Evolutionary conservation across 345 rosid genomes (phyloP), one percentile per base, ranked within the genome.

Genomic region (Adansonia digitata): DNA sequence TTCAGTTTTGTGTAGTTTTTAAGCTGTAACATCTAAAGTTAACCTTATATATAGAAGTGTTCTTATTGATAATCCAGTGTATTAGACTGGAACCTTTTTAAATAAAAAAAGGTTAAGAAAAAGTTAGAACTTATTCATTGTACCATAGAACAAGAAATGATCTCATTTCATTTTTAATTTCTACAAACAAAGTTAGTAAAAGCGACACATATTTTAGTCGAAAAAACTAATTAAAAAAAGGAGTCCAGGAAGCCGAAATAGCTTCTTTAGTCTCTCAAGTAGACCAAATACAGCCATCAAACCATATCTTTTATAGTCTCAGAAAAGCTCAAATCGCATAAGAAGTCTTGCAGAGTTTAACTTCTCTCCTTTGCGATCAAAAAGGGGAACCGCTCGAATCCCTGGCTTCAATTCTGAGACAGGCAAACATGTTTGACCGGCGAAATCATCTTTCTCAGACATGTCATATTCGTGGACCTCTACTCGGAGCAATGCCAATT

Each of bases 381-480:
- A 74, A 13, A 94, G 88, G 6, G 95, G 90, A 70, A 94, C 83
- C 12, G 95, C 86, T 14, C 97, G 90, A 71, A 94, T 82, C 74
- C 98, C 97, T 24, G 71, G 75, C 53, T 83, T 80, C 61, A 92
- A 31, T 76, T 94, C 97, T 0, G 88, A 79, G 42, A 92, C 87
- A 9, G 97, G 97, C 74, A 94, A 75, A 74, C 94, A 91, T 65
- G 97, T 87, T 79, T 94, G 97, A 46, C 98, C 98, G 3, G 85
- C 94, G 60, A 94, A 94, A 66, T 91, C 95, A 43, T 91, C 91
- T 79, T 87, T 88, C 62, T 92, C 95, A n/a, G 90, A 87, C 69
- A 77, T 67, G 74, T 92, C 94, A 9, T 90, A 75, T 37, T 92
- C 98, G 13, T 84, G 85, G 27, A 92, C 98, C 77, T 90, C 98